Evolutionary conservation across 495 filamentous ascomycete species (phyloP), one percentile per base, ranked within the genome.

Genomic region (Aspergillus incahuasiensis): DNA sequence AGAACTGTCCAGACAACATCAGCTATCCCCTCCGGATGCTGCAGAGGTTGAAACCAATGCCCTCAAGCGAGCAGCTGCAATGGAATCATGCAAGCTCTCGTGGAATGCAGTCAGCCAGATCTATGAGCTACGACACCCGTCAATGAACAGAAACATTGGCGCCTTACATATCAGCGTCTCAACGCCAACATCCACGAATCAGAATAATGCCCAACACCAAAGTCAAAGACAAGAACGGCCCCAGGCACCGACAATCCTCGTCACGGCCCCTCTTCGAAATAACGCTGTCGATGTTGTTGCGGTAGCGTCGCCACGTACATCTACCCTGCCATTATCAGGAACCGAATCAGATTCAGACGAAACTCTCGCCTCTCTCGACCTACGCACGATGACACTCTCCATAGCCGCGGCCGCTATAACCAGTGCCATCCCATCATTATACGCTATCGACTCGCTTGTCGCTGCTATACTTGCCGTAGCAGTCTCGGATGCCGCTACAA

Each of bases 121-220:
- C 39, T 89, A 91, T 68, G 86, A 87, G 63, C 75, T 92, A 11
- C 82, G 83, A 25, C 88, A 91, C 63, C 88, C 88, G 16, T 79
- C 82, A 0, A 70, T 90, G 12, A 22, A 24, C 45, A 56, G 18
- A n/a, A 63, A 69, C 3, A 71, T 70, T 0, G 32, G 48, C 38
- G 63, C 66, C 3, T 58, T 77, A 4, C 67, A 75, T 34, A 74
- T 79, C 35, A 72, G 66, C 20, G 68, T 78, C 13, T 77, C 73
- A 18, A 63, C 64, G 12, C 64, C 71, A 6, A 71, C 72, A 0
- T 11, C 32, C 12, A 30, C 28, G 9, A 30, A 30, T 9, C 5
- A 5, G 28, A 9, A 9, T 30, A 9, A 30, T 30, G 9, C 5
- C 5, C 28, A 30, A 30, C 59, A 5, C n/a, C 41, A 43, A n/a